Base-by-base conservation (phyloP, 179 eudicot genomes). In the Corrigiola litoralis region DNA sequence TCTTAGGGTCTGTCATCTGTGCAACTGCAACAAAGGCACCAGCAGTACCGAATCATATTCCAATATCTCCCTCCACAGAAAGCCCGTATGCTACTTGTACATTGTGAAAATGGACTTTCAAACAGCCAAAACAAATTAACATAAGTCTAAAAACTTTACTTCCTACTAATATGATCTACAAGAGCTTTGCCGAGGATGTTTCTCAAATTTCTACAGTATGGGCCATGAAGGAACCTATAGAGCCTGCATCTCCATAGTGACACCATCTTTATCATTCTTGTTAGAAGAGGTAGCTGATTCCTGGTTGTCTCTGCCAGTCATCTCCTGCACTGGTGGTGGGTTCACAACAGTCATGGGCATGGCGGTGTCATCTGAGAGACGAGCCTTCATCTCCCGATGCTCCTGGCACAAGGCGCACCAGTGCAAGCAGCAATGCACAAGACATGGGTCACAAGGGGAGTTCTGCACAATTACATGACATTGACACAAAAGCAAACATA, bases 321-420 rank as follows among this genome's bases (percentile, higher is more conserved):
- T 92, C 67, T 82, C 86, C 67, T 92, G 98, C 49, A 75, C 79
- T 7, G 96, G 90, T 16, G 98, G 98, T 27, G 98, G 88, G 62
- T 89, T 89, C 51, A 89, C 82, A 12, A 86, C 68, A 2, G 96
- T 87, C 95, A 82, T 82, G 34, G 89, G 84, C 53, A 44, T 60
- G 49, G 45, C 76, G 23, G 58, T 16, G 21, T 84, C 81, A 32
- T 90, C 95, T 3, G 98, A 74, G n/a, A 94, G 85, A 24, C 97
- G 96, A 16, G 79, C 66, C 53, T 81, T 90, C 99, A 94, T 85
- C 81, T 94, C 99, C 72, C 99, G 67, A 79, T 94, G 99, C 81
- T 94, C 99, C 74, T 94, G 99, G 85, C 99, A 94, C 50, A 94
- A 62, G 25, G 98, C 96, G 69, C 98, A 92, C 95, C 96, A 89